Evolutionary conservation across 805 yeast genomes (phyloP), one percentile per base, ranked within the genome.

Genomic region (Lipomyces starkeyi): DNA sequence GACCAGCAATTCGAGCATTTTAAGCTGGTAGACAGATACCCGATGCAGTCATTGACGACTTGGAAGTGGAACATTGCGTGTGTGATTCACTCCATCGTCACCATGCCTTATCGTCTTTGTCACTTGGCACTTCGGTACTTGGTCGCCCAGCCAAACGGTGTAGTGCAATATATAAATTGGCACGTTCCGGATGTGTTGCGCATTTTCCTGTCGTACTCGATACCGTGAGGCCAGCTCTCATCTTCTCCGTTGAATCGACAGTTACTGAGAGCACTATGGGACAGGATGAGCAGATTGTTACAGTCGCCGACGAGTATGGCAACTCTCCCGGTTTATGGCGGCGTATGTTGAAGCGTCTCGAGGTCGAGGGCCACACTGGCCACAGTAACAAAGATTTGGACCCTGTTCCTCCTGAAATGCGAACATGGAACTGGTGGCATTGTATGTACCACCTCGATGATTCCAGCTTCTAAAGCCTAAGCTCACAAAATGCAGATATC

Each of bases 361-460:
- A 56, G 40, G 59, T 56, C 20, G 25, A 34, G 20, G 37, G 37
- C 17, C 37, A 29, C 40, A 25, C 43, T 9, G 25, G 59, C 8
- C 17, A 56, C 59, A 29, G 40, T 5, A 56, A 56, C 37, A 56
- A 56, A 37, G 74, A 72, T 59, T 54, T 71, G 25, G 63, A 59
- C 47, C 74, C 74, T 47, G 61, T 67, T 29, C 73, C 72, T 9
- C 59, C 64, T 14, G 58, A 63, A n/a, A 43, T 86, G 69, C 76
- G 87, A 63, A 80, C 82, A 0, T 85, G 87, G 87, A 56, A 56
- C 32, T 56, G 59, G 59, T 56, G 59, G 59, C 59, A 56, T 25
- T 56, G 47, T 40, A 40, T 1, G 47, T 40, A 17, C 20, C 6
- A 6, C n/a, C 17, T 40, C 6, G 17, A 9, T 35, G 9, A 5